Base-by-base conservation (phyloP, 768 basidiomycete species). In the Leccinum obscurum region DNA sequence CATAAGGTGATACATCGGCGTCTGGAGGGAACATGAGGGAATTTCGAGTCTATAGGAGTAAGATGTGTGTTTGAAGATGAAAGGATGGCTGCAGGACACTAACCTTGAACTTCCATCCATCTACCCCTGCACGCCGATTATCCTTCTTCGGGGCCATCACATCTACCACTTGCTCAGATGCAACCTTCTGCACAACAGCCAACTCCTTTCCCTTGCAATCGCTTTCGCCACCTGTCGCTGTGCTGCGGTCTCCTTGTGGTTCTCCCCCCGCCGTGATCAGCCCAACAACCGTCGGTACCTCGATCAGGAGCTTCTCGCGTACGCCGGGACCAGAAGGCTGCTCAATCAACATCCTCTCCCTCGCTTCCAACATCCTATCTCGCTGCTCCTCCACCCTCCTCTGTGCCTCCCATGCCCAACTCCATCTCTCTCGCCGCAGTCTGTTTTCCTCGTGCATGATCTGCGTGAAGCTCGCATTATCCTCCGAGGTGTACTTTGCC, bases 351-450 rank as follows among this genome's bases (percentile, higher is more conserved):
- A 91, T 80, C 66, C 79, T 80, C 76, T 88, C 86, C 73, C 89
- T 81, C 32, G 75, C 83, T 70, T 89, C 86, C 34, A 90, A 70
- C 82, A 88, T 86, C 74, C 76, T 86, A 41, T 74, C 78, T 66
- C 83, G 81, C 72, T 85, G 86, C 55, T 76, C 79, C 63, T 92
- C 89, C 2, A 95, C 94, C 68, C 84, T 79, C 72, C 77, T 80
- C 80, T 98, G 94, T 7, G 94, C 95, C 46, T 93, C 89, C 87
- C 90, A 99, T 2, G 95, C 97, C 97, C 97, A 99, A 0, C 77
- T 85, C 80, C 88, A 93, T 72, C 79, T 86, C 70, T 92, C 90
- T 70, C 86, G 87, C 60, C 94, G 81, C 66, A 83, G 81, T 72
- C 80, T 77, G 70, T 99, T 98, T 79, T 98, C 96, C 57, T 89